phyloP scores from a whole-genome alignment of 73 alveolate species.

The Symbiodinium pilosum region DNA sequence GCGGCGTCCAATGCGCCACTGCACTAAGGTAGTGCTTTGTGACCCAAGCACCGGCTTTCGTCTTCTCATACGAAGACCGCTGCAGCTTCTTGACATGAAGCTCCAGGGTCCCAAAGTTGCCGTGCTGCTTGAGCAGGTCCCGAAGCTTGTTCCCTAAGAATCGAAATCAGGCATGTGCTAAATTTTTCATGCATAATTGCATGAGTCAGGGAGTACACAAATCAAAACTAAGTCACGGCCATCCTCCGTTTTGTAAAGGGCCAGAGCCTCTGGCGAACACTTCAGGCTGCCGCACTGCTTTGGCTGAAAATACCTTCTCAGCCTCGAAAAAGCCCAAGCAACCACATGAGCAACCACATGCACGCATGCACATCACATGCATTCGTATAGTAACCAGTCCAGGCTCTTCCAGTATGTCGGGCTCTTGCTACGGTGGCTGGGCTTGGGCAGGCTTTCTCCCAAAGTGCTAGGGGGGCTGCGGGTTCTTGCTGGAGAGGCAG shows the following conservation, averaged over 20 bases:
- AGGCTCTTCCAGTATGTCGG: neutral
- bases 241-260: neutral
- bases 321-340: neutral
- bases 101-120: neutral
- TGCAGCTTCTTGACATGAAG: neutral
- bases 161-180: neutral
- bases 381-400: neutral
- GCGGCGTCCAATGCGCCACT: neutral
- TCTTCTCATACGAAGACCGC: too few relatives aligned
- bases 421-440: neutral
- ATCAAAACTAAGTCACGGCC: neutral
- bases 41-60: neutral
- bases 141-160: conserved; percentile 4
- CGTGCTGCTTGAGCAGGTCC: conserved; percentile 7
- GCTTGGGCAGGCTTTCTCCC: too few relatives aligned
- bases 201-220: neutral
- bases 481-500: too few relatives aligned
- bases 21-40: neutral
- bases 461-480: too few relatives aligned
- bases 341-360: neutral
- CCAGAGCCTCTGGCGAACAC: conserved; percentile 29
- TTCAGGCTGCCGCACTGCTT: conserved; percentile 22
- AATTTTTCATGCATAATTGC: too few relatives aligned
- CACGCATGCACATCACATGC: neutral
- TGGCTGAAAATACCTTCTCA: conserved; percentile 32